A percentile compares a stretch with the other conserved stretches of the same genome.
phyloP scores from a whole-genome alignment of 2,329 filamentous ascomycete genomes.

The Nothophoma quercina region DNA sequence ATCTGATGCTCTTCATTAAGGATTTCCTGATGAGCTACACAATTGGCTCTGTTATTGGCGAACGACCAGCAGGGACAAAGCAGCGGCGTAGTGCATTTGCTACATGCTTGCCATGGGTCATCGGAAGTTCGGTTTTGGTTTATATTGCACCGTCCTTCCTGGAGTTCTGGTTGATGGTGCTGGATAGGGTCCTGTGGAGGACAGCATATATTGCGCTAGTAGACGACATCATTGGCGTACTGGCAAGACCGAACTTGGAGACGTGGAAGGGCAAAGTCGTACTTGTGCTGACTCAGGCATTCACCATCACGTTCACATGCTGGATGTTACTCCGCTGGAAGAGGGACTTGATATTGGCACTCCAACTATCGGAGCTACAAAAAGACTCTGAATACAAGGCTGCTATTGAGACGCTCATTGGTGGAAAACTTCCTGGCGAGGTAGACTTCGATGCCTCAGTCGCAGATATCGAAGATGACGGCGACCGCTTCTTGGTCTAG shows the following conservation, averaged over 20 bases:
- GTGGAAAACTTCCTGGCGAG: background rate
- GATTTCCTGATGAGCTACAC: conserved; percentile 20
- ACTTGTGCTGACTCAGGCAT: conserved; percentile 19
- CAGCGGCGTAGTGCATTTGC: conserved; percentile 26
- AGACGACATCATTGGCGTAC: conserved; percentile 25
- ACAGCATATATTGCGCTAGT: conserved; percentile 29
- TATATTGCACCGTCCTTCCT: conserved; percentile 10
- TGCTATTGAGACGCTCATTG: background rate
- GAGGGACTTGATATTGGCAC: background rate
- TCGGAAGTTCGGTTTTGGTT: conserved; percentile 9
- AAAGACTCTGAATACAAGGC: background rate
- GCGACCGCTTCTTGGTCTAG: conserved; percentile 4
- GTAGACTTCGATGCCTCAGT: too few species aligned
- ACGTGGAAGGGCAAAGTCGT: conserved; percentile 16
- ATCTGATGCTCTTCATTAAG: conserved; percentile 12
- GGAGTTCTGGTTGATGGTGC: background rate
- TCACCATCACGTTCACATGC: conserved; percentile 7
- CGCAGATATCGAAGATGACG: conserved; percentile 3
- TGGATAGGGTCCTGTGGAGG: conserved; percentile 19
- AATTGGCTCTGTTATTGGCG: conserved; percentile 14
- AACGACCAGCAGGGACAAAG: conserved; percentile 16
- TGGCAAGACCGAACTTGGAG: conserved; percentile 24
- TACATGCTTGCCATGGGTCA: conserved; percentile 14
- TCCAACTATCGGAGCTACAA: background rate
- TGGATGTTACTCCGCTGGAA: conserved; percentile 6